Conservation (phyloP, 306 rosid genomes). For the Pterocarpus macrocarpus region DNA sequence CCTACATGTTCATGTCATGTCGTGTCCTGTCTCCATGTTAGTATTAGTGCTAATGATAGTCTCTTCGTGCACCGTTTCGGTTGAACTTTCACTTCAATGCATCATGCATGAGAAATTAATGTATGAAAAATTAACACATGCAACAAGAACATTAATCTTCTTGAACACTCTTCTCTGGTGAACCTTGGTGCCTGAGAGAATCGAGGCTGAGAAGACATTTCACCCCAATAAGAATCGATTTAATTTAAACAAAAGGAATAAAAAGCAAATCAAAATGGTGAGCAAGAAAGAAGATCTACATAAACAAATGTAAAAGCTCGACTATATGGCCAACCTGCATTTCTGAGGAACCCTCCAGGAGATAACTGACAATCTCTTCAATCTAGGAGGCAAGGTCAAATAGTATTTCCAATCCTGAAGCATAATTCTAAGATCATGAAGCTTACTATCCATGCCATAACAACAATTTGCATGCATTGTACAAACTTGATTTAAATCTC, state of each 20-base stretch:
- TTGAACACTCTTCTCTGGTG: slow-evolving; percentile 46
- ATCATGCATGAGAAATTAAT: neutral
- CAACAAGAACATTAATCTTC: slow-evolving; percentile 44
- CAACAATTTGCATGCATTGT: slow-evolving; percentile 99
- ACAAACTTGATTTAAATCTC: slow-evolving; percentile 86
- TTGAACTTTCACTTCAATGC: slow-evolving; percentile 30
- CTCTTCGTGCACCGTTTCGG: slow-evolving; percentile 10
- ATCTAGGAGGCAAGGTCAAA: slow-evolving; percentile 71
- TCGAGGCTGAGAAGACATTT: slow-evolving; percentile 61
- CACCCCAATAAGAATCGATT: slow-evolving; percentile 31
- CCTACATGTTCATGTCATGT: neutral
- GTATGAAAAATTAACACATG: slow-evolving; percentile 5
- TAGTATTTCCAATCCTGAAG: slow-evolving; percentile 85
- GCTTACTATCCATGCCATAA: slow-evolving; percentile 80
- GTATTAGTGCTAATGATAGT: slow-evolving; percentile 5
- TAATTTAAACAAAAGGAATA: neutral
- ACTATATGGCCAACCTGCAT: slow-evolving; percentile 64
- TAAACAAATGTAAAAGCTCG: slow-evolving; percentile 16
- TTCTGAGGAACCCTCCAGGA: slow-evolving; percentile 92
- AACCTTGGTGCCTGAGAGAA: slow-evolving; percentile 51
- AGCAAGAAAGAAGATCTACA: slow-evolving; percentile 31
- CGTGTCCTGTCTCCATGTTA: neutral
- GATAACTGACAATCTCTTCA: slow-evolving; percentile 61
- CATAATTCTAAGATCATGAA: slow-evolving; percentile 84
- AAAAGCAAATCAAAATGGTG: slow-evolving; percentile 16